These are phyloP conservation scores for Penicilliopsis zonata DNA, from an alignment of 495 filamentous ascomycete genomes.

Conservation along the genomic window DNA sequence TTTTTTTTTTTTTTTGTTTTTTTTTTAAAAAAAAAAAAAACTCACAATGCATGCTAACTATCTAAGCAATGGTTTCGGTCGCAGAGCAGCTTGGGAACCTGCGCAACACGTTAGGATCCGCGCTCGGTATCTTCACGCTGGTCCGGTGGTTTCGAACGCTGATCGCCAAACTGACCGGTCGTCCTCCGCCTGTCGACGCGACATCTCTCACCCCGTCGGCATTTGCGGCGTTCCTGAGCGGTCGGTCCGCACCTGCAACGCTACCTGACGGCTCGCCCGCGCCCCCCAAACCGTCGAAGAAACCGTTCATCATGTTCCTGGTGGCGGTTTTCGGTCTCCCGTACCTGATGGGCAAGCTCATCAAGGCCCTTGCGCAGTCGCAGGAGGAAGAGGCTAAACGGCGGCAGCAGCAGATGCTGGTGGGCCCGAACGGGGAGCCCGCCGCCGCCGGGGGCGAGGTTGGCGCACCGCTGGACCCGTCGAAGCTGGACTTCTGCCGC, in stretches of 20 bases:
- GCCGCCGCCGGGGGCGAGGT: slow-evolving; percentile 7
- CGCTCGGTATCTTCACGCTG: slow-evolving; percentile 89
- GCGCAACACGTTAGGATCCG: slow-evolving; percentile 86
- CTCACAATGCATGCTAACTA: too few relatives aligned
- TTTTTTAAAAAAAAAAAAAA: too few relatives aligned
- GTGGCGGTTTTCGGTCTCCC: slow-evolving; percentile 89
- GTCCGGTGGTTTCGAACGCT: slow-evolving; percentile 88
- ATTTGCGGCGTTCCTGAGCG: slow-evolving; percentile 72
- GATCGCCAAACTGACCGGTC: slow-evolving; percentile 87
- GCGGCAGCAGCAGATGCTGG: slow-evolving; percentile 40
- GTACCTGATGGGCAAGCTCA: slow-evolving; percentile 91
- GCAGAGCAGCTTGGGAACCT: slow-evolving; percentile 94
- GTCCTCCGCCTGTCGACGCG: slow-evolving; percentile 76
- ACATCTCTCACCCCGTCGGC: slow-evolving; percentile 76
- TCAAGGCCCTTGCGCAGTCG: slow-evolving; percentile 67
- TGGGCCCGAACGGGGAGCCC: slow-evolving; percentile 39
- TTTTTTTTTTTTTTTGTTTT: too few relatives aligned
- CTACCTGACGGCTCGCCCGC: slow-evolving; percentile 44
- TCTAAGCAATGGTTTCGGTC: slow-evolving; percentile 90
- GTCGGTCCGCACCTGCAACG: slow-evolving; percentile 23
- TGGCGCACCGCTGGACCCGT: slow-evolving; percentile 57
- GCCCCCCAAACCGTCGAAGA: slow-evolving; percentile 67
- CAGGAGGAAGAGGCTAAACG: slow-evolving; percentile 68
- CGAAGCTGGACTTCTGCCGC: slow-evolving; percentile 88
- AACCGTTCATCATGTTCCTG: slow-evolving; percentile 93